Evolutionary conservation across 2,329 filamentous ascomycete genomes (phyloP).

Genomic region (Sordariomycetes sp.): DNA sequence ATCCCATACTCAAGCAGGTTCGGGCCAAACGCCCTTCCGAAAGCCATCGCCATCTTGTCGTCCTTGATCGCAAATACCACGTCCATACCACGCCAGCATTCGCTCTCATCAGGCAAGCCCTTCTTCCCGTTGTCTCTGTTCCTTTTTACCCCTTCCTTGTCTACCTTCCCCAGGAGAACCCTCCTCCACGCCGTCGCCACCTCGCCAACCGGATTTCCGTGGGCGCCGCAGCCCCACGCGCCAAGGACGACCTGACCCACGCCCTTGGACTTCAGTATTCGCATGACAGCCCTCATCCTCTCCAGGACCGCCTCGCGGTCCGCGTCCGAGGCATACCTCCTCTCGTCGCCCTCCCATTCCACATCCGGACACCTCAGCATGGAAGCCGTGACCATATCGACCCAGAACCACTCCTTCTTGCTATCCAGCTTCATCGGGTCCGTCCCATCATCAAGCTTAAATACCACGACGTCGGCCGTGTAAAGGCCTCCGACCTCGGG

Average conservation of each 20-base stretch:
- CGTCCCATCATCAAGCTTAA: slow-evolving; percentile 26
- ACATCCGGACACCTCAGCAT: slow-evolving; percentile 49
- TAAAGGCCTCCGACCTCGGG: slow-evolving; percentile 46
- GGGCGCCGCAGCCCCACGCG: slow-evolving; percentile 55
- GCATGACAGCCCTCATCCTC: slow-evolving; percentile 49
- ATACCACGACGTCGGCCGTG: slow-evolving; percentile 49
- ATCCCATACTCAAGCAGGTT: neutral
- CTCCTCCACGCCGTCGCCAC: slow-evolving; percentile 41
- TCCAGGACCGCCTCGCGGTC: slow-evolving; percentile 37
- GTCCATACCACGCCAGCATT: slow-evolving; percentile 16
- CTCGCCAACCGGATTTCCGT: slow-evolving; percentile 50
- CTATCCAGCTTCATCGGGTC: slow-evolving; percentile 21
- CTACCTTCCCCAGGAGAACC: slow-evolving; percentile 13
- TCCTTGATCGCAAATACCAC: slow-evolving; percentile 50
- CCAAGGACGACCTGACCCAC: slow-evolving; percentile 43
- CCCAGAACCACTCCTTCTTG: slow-evolving; percentile 41
- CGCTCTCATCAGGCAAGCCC: neutral
- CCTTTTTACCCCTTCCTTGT: slow-evolving; percentile 10
- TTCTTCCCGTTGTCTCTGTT: neutral
- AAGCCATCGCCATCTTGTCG: slow-evolving; percentile 36
- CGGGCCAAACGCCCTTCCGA: slow-evolving; percentile 34
- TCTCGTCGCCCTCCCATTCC: slow-evolving; percentile 19
- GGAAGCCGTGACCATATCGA: slow-evolving; percentile 47
- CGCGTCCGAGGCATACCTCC: slow-evolving; percentile 27
- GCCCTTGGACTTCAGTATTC: slow-evolving; percentile 34